These are phyloP conservation scores for Picea abies DNA, from an alignment of 83 land plant genomes.

Conservation along the genomic window DNA sequence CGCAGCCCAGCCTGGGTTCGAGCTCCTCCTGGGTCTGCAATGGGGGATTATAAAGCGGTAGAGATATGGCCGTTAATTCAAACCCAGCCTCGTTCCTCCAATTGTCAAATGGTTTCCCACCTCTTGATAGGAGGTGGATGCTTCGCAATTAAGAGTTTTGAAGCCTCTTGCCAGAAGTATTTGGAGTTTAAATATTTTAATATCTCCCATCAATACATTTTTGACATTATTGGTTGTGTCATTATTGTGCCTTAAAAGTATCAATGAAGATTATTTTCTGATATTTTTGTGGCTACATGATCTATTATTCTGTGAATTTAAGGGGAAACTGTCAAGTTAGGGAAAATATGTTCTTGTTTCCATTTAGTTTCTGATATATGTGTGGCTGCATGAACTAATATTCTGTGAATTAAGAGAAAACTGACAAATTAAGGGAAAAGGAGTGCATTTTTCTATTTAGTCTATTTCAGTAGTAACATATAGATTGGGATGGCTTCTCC, in stretches of 20 bases:
- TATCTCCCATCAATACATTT: too few relatives aligned
- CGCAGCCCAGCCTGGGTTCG: too few relatives aligned
- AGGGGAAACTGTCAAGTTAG: neutral
- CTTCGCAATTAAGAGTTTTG: too few relatives aligned
- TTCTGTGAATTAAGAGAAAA: neutral
- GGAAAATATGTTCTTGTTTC: neutral
- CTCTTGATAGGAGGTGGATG: too few relatives aligned
- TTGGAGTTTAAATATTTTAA: too few relatives aligned
- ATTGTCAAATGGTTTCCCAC: too few relatives aligned
- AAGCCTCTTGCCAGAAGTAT: too few relatives aligned
- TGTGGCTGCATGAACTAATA: neutral
- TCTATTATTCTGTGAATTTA: neutral
- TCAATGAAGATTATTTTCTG: neutral
- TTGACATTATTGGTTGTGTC: neutral
- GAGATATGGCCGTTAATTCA: too few relatives aligned
- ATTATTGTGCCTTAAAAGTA: neutral
- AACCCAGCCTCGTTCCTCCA: too few relatives aligned
- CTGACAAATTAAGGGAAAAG: neutral
- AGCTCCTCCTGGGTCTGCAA: too few relatives aligned
- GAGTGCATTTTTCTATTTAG: neutral
- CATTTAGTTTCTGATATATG: neutral
- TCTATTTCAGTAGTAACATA: neutral
- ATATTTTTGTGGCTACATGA: neutral
- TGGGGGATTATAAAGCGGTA: too few relatives aligned
- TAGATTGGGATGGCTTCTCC: neutral